These are phyloP conservation scores for Epichloe aotearoae DNA, from an alignment of 2,329 filamentous ascomycete genomes.

Conservation along the genomic window DNA sequence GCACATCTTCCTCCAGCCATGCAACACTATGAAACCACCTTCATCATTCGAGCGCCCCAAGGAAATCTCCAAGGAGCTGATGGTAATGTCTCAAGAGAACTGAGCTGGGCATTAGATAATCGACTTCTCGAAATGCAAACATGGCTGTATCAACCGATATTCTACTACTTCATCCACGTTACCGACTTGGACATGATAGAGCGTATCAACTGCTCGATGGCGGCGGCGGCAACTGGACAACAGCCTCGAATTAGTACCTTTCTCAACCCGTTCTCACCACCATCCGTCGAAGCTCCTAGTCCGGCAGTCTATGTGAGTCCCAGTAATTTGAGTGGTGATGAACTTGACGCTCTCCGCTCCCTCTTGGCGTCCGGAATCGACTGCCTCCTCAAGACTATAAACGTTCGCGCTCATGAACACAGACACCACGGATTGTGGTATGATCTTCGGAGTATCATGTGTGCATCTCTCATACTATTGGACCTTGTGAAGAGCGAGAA, in stretches of 20 bases:
- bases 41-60: background rate
- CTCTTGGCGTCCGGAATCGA: slow-evolving; percentile 10
- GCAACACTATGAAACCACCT: slow-evolving; percentile 7
- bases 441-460: slow-evolving; percentile 11
- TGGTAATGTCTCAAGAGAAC: slow-evolving; percentile 10
- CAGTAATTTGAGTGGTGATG: slow-evolving; percentile 6
- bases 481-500: slow-evolving; percentile 10
- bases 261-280: slow-evolving; percentile 8
- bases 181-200: background rate
- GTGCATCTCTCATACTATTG: slow-evolving; percentile 8
- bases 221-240: background rate
- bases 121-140: slow-evolving; percentile 13
- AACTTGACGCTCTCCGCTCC: slow-evolving; percentile 7
- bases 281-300: background rate
- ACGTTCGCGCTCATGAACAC: slow-evolving; percentile 10
- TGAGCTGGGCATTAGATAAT: slow-evolving; percentile 13
- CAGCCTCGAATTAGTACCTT: slow-evolving; percentile 8
- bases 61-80: slow-evolving; percentile 2
- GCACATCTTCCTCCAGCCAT: slow-evolving; percentile 10
- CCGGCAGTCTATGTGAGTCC: background rate
- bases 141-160: slow-evolving; percentile 6
- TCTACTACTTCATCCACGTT: slow-evolving; percentile 10
- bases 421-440: slow-evolving; percentile 16
- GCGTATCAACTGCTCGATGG: background rate
- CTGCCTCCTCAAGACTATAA: slow-evolving; percentile 12